Percentiles rank a stretch among this genome's conserved stretches.
phyloP scores from a whole-genome alignment of 1,284 basidiomycete genomes.

The Fomitopsis schrenkii region DNA sequence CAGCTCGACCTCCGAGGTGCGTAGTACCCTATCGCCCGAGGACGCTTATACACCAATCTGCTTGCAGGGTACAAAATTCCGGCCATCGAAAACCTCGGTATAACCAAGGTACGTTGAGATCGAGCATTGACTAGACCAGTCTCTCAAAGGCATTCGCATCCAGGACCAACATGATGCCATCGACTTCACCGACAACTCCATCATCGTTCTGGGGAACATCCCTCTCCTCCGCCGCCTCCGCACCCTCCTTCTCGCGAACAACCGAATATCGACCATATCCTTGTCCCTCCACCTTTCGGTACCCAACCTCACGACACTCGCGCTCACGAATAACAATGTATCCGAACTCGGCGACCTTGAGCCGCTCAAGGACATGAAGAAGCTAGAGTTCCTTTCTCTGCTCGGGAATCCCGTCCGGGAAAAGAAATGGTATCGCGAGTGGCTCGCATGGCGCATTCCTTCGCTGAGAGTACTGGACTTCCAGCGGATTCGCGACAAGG shows the following conservation, averaged over 20 bases:
- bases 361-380: constrained; percentile 76
- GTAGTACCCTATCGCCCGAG: constrained; percentile 25
- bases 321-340: constrained; percentile 74
- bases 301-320: constrained; percentile 80
- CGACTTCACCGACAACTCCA: constrained; percentile 95
- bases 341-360: constrained; percentile 79
- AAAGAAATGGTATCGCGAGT: constrained; percentile 96
- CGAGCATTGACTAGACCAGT: constrained; percentile 12
- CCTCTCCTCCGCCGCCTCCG: constrained; percentile 77
- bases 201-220: constrained; percentile 84
- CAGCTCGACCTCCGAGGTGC: constrained; percentile 92
- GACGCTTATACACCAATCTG: constrained; percentile 24
- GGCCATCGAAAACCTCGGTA: constrained; percentile 98
- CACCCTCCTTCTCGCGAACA: constrained; percentile 84
- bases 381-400: constrained; percentile 80
- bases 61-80: constrained; percentile 91
- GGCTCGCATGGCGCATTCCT: constrained; percentile 82
- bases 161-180: constrained; percentile 92
- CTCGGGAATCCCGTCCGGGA: constrained; percentile 90
- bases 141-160: constrained; percentile 7
- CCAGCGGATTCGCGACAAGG: constrained; percentile 93
- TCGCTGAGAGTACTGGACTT: constrained; percentile 94
- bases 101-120: constrained; percentile 71
- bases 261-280: constrained; percentile 82
- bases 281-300: constrained; percentile 75